These are phyloP conservation scores for Passiflora organensis DNA, from an alignment of 345 rosid genomes.

Conservation along the genomic window DNA sequence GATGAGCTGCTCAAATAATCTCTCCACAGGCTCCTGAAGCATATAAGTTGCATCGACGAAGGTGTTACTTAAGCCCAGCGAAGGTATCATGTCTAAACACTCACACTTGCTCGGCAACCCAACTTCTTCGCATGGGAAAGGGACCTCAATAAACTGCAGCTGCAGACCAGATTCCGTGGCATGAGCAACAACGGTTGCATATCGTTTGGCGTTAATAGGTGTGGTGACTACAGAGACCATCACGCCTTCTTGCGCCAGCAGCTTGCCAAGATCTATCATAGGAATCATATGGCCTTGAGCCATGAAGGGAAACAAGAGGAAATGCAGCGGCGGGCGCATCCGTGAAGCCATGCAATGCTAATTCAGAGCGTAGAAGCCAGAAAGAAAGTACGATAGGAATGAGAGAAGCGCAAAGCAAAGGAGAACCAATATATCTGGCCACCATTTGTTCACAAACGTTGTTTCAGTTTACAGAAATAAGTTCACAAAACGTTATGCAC, in stretches of 20 bases:
- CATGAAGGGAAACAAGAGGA: constrained; percentile 14
- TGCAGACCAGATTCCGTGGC: constrained; percentile 18
- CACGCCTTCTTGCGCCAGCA: constrained; percentile 11
- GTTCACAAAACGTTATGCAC: too few relatives aligned
- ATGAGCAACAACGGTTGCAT: constrained; percentile 10
- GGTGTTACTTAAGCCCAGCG: constrained; percentile 1
- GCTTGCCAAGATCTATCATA: constrained; percentile 19
- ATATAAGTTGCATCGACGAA: constrained; percentile 9
- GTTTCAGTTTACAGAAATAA: too few relatives aligned
- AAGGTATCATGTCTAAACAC: constrained; percentile 14
- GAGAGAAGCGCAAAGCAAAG: too few relatives aligned
- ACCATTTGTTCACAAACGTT: too few relatives aligned
- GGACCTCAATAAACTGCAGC: constrained; percentile 4
- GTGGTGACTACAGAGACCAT: constrained; percentile 29
- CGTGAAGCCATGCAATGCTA: too few relatives aligned
- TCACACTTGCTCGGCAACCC: constrained; percentile 19
- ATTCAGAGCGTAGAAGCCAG: too few relatives aligned
- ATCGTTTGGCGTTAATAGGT: constrained; percentile 17
- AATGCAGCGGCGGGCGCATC: neutral
- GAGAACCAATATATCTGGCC: too few relatives aligned
- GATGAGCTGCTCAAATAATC: constrained; percentile 10
- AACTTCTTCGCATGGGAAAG: constrained; percentile 7
- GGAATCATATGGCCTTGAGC: constrained; percentile 26
- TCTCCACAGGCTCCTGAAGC: constrained; percentile 15
- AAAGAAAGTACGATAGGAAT: too few relatives aligned